Percentiles rank a stretch among this genome's conserved stretches.
phyloP scores from a whole-genome alignment of 129 eudicot genomes.

The Oenanthe sinensis region DNA sequence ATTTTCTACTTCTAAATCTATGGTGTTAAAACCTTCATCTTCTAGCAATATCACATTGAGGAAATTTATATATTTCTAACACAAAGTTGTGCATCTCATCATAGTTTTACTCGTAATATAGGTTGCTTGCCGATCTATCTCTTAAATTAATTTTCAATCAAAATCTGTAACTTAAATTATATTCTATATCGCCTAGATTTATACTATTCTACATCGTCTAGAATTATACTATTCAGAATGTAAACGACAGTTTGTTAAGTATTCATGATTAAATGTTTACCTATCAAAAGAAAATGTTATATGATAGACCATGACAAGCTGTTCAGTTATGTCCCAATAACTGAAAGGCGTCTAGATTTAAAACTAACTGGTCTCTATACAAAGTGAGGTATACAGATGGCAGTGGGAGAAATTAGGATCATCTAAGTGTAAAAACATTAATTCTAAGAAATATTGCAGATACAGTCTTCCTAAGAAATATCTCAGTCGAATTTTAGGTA shows the following conservation, averaged over 20 bases:
- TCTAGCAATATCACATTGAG: not conserved
- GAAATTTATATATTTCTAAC: not conserved
- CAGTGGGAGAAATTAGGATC: not conserved
- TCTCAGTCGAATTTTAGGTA: not conserved
- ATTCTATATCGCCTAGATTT: not conserved
- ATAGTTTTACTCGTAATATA: conserved; percentile 1
- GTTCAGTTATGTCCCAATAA: not conserved
- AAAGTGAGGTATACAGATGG: not conserved
- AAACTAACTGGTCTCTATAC: not conserved
- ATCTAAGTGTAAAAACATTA: not conserved
- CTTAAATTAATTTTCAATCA: not conserved
- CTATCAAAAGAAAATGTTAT: not conserved
- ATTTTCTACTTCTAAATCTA: not conserved
- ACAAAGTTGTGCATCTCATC: not conserved
- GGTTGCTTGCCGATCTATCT: not conserved
- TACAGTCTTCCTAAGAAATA: not conserved
- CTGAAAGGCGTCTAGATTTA: not conserved
- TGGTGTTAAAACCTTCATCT: not conserved
- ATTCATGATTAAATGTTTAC: not conserved
- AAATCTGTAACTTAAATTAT: not conserved
- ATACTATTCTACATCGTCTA: not conserved
- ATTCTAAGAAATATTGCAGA: not conserved
- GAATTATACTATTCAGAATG: not conserved
- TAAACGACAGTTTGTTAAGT: not conserved
- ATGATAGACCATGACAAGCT: not conserved